Evolutionary conservation across 2,329 filamentous ascomycete genomes (phyloP).

Genomic region (Epicoccum nigrum): DNA sequence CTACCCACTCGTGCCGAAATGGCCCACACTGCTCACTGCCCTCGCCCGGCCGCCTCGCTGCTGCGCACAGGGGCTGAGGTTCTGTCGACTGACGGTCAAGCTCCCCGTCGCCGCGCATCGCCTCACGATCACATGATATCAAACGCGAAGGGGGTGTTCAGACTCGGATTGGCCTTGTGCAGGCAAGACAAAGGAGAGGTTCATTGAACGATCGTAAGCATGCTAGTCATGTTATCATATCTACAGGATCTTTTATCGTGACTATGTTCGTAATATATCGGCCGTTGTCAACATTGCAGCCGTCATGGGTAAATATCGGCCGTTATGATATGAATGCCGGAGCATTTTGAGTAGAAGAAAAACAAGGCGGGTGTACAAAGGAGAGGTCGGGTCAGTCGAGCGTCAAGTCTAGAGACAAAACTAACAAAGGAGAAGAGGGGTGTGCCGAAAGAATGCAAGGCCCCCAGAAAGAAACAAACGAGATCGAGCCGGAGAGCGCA

Average conservation of each 20-base stretch:
- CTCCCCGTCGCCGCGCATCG: no score
- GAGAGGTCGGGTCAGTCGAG: slow-evolving; percentile 18
- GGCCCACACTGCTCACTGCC: no score
- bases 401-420: slow-evolving; percentile 16
- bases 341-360: background rate
- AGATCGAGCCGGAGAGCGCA: slow-evolving; percentile 6
- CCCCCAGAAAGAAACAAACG: slow-evolving; percentile 9
- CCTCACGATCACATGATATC: no score
- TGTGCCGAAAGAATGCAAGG: background rate
- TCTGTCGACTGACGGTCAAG: no score
- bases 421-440: slow-evolving; percentile 13
- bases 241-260: slow-evolving; percentile 24
- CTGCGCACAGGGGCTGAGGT: no score
- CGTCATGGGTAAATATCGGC: slow-evolving; percentile 1
- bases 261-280: slow-evolving; percentile 19
- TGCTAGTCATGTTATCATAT: slow-evolving; percentile 27
- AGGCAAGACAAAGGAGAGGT: slow-evolving; percentile 20
- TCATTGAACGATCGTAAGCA: slow-evolving; percentile 32
- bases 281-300: slow-evolving; percentile 1
- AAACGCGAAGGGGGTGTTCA: background rate
- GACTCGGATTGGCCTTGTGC: background rate
- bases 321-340: slow-evolving; percentile 2
- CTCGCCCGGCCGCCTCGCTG: no score
- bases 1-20: no score
- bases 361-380: slow-evolving; percentile 15